Conservation (phyloP, 2,329 filamentous ascomycete genomes). For the Fusarium floridanum region DNA sequence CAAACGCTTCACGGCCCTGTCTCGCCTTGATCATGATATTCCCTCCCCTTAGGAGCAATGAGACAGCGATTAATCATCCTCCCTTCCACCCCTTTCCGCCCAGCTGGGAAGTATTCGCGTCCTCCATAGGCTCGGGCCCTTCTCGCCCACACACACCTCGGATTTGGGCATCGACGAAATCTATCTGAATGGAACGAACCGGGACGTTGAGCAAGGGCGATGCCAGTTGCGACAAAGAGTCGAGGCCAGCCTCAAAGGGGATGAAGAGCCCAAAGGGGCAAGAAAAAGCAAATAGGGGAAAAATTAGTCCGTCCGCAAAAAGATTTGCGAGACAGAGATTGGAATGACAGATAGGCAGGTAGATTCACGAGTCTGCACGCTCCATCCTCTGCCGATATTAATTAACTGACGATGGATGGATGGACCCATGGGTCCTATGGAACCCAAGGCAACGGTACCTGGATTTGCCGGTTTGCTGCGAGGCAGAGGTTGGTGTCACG, state of each 20-base stretch:
- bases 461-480: slow-evolving; percentile 19
- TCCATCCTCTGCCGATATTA: not conserved
- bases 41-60: not conserved
- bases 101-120: slow-evolving; percentile 15
- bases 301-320: slow-evolving; percentile 2
- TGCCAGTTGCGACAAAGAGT: slow-evolving; percentile 34
- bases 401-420: not conserved
- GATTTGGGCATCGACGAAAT: slow-evolving; percentile 36
- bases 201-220: slow-evolving; percentile 29
- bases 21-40: slow-evolving; percentile 29
- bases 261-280: slow-evolving; percentile 14
- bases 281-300: slow-evolving; percentile 17
- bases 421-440: not conserved
- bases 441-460: slow-evolving; percentile 37
- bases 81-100: slow-evolving; percentile 22
- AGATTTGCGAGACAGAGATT: slow-evolving; percentile 24
- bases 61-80: slow-evolving; percentile 20
- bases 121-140: slow-evolving; percentile 28
- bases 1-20: slow-evolving; percentile 31
- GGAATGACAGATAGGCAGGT: slow-evolving; percentile 21
- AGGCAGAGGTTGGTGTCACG: slow-evolving; percentile 9
- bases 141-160: slow-evolving; percentile 12
- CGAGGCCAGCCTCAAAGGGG: slow-evolving; percentile 15
- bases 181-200: slow-evolving; percentile 21
- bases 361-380: slow-evolving; percentile 25